phyloP scores from a whole-genome alignment of 306 rosid genomes.

The Rosa rugosa region DNA sequence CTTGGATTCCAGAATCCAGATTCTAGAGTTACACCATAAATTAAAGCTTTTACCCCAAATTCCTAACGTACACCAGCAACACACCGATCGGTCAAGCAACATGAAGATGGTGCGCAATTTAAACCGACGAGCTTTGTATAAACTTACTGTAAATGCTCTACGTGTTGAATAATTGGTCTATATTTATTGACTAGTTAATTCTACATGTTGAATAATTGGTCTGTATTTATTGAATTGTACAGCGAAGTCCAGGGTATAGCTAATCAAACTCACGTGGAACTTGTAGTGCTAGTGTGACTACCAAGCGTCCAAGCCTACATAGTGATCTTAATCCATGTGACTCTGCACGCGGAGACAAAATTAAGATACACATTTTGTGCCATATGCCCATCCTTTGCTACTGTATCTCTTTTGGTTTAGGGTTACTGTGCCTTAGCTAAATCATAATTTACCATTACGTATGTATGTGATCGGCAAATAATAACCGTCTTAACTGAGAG shows the following conservation, averaged over 20 bases:
- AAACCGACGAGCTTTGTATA: background rate
- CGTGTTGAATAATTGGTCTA: background rate
- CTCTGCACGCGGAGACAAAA: background rate
- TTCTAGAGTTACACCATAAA: too few relatives aligned
- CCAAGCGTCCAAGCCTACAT: background rate
- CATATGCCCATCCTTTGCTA: background rate
- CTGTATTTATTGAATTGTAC: background rate
- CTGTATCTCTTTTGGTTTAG: background rate
- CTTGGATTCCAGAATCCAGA: too few relatives aligned
- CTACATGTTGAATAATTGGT: background rate
- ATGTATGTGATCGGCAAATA: background rate
- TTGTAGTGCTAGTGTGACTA: background rate
- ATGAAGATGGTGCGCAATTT: too few relatives aligned
- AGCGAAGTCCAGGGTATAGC: conserved; percentile 1
- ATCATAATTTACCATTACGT: too few relatives aligned
- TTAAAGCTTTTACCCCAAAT: too few relatives aligned
- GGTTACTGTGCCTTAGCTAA: too few relatives aligned
- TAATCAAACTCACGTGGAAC: background rate
- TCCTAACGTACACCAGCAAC: too few relatives aligned
- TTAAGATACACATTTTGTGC: background rate
- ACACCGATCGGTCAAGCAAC: too few relatives aligned
- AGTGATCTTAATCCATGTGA: background rate
- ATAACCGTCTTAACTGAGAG: too few relatives aligned
- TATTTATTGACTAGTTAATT: background rate
- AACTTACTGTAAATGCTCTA: background rate